Evolutionary conservation across 2,329 filamentous ascomycete genomes (phyloP).

Genomic region (Ramularia collo-cygni): DNA sequence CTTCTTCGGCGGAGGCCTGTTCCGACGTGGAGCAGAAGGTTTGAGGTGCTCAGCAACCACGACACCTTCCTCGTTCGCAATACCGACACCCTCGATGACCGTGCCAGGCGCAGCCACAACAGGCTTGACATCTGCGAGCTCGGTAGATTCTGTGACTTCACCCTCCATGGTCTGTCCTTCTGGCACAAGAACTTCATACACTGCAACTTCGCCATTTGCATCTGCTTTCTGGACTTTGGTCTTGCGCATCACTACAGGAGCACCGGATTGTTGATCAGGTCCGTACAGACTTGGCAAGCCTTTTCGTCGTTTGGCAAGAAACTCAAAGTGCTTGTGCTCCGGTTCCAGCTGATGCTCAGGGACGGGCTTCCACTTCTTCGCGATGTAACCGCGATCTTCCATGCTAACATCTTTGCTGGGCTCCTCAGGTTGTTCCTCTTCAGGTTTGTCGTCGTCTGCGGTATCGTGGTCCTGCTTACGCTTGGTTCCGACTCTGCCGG

Average conservation of each 20-base stretch:
- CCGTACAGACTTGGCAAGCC: constrained; percentile 50
- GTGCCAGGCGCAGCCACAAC: constrained; percentile 51
- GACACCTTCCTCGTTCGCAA: constrained; percentile 56
- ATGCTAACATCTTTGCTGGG: constrained; percentile 37
- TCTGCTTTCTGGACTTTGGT: constrained; percentile 72
- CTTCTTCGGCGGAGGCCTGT: constrained; percentile 72
- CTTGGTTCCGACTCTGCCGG: constrained; percentile 54
- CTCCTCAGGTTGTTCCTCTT: constrained; percentile 33
- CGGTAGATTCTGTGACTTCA: constrained; percentile 61
- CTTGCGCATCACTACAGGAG: constrained; percentile 54
- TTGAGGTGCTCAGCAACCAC: constrained; percentile 42
- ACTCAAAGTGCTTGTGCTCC: constrained; percentile 48
- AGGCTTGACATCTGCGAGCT: constrained; percentile 38
- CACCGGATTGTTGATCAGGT: constrained; percentile 23
- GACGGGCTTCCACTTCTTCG: constrained; percentile 52
- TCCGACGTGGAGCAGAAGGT: constrained; percentile 44
- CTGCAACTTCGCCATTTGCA: constrained; percentile 67
- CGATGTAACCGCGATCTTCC: constrained; percentile 44
- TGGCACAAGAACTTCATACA: constrained; percentile 74
- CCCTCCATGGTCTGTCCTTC: constrained; percentile 76
- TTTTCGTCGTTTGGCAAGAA: constrained; percentile 55
- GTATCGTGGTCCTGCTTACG: constrained; percentile 49
- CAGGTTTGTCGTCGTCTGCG: constrained; percentile 55
- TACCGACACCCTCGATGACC: constrained; percentile 52
- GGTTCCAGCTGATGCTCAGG: constrained; percentile 51